Base-by-base conservation (phyloP, 305 asterid genomes). In the Salvia sclarea region DNA sequence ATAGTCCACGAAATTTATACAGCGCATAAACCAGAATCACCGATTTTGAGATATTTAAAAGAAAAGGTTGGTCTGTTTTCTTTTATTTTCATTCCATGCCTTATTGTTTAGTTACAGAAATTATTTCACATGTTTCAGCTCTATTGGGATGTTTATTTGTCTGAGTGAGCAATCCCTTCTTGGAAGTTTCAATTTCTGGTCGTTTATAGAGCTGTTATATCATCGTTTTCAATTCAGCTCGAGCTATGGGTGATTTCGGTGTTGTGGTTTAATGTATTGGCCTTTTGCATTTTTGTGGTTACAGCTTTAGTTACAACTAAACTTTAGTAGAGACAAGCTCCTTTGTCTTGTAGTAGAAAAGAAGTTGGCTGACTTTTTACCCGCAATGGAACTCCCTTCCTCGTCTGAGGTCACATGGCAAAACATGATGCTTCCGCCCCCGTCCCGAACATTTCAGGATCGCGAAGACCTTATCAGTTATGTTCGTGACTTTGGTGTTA, bases 401-500 rank as follows among this genome's bases (percentile, higher is more conserved):
- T 68, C 74, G 25, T 60, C 76, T 18, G 83, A 68, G 59, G 25
- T 49, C 45, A 50, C 20, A 30, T 49, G 45, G 61, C 81, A 78
- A 60, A 79, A 60, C 28, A 35, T 65, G 64, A 76, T 82, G 86
- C 86, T 76, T 59, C 80, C 86, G 1, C 86, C 86, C 43, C 72
- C 77, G 48, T 68, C 86, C 14, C 77, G 82, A 69, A 79, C 78
- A 4, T 82, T 82, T 71, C 80, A 70, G 64, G 83, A 82, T 48
- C 86, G 86, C 47, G 84, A 82, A 18, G 78, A 76, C 63, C 84
- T 82, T 12, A 64, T 82, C 55, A 76, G 67, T 35, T 69, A 82
- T 60, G 86, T 79, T 57, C 83, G 84, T 54, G 80, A 82, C 13
- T 82, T 78, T 61, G 84, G 86, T 53, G 77, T 80, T 22, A 64